Percentiles rank a stretch among this genome's conserved stretches.
Conservation (phyloP, 768 basidiomycete genomes). For the Boletus tylopilopsis region DNA sequence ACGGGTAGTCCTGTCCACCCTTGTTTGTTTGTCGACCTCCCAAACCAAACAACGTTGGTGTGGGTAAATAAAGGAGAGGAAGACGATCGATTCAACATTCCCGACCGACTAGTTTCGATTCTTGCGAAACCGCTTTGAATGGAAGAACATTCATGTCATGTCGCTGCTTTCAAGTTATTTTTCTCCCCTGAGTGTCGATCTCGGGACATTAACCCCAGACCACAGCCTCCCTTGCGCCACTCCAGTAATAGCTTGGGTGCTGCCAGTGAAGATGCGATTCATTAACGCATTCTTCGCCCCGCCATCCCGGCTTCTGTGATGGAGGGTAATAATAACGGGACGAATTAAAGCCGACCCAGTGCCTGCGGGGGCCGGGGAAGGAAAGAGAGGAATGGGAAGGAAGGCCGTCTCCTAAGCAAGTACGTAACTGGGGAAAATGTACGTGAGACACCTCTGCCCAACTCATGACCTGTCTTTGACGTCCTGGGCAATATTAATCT, state of each 20-base stretch:
- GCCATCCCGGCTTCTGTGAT: not conserved
- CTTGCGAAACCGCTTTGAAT: slow-evolving; percentile 1
- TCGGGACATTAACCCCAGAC: slow-evolving; percentile 6
- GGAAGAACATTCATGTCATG: slow-evolving; percentile 10
- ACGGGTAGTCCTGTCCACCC: not conserved
- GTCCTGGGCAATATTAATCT: not conserved
- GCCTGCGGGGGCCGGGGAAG: not conserved
- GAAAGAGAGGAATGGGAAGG: slow-evolving; percentile 10
- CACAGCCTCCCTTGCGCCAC: not conserved
- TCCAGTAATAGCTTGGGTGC: no score
- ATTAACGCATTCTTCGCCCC: slow-evolving; percentile 1
- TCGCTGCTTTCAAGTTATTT: not conserved
- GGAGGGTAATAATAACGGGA: not conserved
- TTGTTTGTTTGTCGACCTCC: slow-evolving; percentile 12
- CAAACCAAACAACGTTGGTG: slow-evolving; percentile 21
- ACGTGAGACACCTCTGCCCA: slow-evolving; percentile 5
- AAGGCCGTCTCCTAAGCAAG: slow-evolving; percentile 4
- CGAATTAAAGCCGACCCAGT: not conserved
- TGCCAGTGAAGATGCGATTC: not conserved
- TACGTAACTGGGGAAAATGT: slow-evolving; percentile 16
- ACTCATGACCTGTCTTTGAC: slow-evolving; percentile 1
- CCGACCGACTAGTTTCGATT: not conserved
- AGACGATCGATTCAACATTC: not conserved
- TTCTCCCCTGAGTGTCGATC: slow-evolving; percentile 12
- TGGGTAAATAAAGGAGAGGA: slow-evolving; percentile 6